These are phyloP conservation scores for Mortierella polycephala DNA, from an alignment of 371 early-diverging fungal species.

Conservation along the genomic window DNA sequence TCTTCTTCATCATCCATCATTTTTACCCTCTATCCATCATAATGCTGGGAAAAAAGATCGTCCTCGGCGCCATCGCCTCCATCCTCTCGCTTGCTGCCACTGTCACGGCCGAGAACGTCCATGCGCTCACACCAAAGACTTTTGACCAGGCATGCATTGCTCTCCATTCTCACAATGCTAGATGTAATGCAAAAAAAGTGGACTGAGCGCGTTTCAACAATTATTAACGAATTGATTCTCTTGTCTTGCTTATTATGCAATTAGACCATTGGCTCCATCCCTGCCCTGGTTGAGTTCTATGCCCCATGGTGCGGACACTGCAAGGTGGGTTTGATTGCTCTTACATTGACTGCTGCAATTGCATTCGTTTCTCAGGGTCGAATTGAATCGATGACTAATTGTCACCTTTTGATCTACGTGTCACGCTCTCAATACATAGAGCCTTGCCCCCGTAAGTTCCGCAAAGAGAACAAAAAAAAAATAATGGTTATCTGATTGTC, in stretches of 20 bases:
- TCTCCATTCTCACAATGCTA: neutral
- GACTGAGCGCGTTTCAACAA: neutral
- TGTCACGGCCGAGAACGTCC: conserved; percentile 40
- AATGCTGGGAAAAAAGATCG: conserved; percentile 52
- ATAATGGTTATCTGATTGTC: neutral
- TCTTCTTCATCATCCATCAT: conserved; percentile 9
- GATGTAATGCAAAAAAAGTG: neutral
- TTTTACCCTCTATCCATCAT: conserved; percentile 1
- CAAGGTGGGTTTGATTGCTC: conserved; percentile 60
- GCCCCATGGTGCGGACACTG: conserved; percentile 98
- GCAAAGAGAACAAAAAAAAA: too few species aligned
- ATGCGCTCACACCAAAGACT: conserved; percentile 39
- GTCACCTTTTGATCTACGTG: conserved; percentile 5
- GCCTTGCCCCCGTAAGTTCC: conserved; percentile 51
- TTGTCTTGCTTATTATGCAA: neutral
- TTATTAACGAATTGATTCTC: conserved; percentile 1
- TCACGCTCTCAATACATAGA: conserved; percentile 23
- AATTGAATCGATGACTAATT: conserved; percentile 28
- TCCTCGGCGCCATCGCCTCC: conserved; percentile 49
- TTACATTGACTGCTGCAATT: neutral
- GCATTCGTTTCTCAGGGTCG: neutral
- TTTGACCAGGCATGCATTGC: conserved; percentile 45
- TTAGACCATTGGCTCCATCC: conserved; percentile 45
- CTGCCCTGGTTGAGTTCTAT: conserved; percentile 86
- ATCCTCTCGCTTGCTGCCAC: conserved; percentile 33